phyloP scores from a whole-genome alignment of 2,329 filamentous ascomycete genomes.

The Cyphellophora attinorum region DNA sequence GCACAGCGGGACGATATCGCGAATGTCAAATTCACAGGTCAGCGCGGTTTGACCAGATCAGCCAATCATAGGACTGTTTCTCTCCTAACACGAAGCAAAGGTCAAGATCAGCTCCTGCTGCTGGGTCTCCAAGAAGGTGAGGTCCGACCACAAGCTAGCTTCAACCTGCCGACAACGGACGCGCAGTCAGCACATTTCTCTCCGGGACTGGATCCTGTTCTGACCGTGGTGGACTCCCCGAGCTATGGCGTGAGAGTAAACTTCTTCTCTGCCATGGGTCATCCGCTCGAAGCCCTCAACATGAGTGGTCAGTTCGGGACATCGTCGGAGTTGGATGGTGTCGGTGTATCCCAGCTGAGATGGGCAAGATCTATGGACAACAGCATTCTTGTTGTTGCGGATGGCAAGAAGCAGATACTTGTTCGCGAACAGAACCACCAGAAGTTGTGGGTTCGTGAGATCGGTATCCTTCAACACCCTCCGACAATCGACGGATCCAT shows the following conservation, averaged over 20 bases:
- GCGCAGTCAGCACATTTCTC: slow-evolving; percentile 15
- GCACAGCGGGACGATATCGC: slow-evolving; percentile 15
- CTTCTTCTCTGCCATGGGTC: slow-evolving; percentile 17
- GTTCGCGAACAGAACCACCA: slow-evolving; percentile 7
- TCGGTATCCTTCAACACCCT: slow-evolving; percentile 9
- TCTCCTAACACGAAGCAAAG: slow-evolving; percentile 11
- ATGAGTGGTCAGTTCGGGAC: slow-evolving; percentile 5
- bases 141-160: slow-evolving; percentile 8
- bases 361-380: slow-evolving; percentile 5
- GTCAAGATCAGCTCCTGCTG: slow-evolving; percentile 12
- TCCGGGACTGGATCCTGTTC: slow-evolving; percentile 10
- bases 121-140: slow-evolving; percentile 8
- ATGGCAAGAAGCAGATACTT: slow-evolving; percentile 11
- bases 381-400: slow-evolving; percentile 8
- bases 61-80: slow-evolving; percentile 9
- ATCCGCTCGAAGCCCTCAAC: slow-evolving; percentile 13
- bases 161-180: slow-evolving; percentile 12
- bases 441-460: slow-evolving; percentile 4
- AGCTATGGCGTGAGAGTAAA: slow-evolving; percentile 11
- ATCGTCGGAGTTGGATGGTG: slow-evolving; percentile 6
- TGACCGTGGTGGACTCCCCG: slow-evolving; percentile 13
- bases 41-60: slow-evolving; percentile 6
- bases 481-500: slow-evolving; percentile 10
- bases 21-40: slow-evolving; percentile 12
- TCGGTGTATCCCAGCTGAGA: slow-evolving; percentile 8